Evolutionary conservation across 2,329 filamentous ascomycete species (phyloP).

Genomic region (Raffaelea albimanens): DNA sequence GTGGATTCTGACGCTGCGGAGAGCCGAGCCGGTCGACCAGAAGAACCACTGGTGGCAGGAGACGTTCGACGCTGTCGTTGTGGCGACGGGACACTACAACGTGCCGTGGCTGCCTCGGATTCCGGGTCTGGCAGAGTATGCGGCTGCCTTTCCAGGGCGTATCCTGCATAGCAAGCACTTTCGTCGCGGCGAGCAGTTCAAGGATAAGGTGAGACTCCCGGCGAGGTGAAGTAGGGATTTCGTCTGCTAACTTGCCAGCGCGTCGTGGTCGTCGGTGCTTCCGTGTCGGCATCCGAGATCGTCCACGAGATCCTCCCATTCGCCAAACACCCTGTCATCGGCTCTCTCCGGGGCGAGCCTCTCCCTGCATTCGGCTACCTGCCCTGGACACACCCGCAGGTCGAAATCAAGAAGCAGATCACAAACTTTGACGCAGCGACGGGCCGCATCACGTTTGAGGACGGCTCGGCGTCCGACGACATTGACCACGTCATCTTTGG

Average conservation of each 20-base stretch:
- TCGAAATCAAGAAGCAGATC: conserved; percentile 12
- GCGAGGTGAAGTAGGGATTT: too few relatives aligned
- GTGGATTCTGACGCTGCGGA: conserved; percentile 44
- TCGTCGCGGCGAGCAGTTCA: conserved; percentile 33
- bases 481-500: conserved; percentile 58
- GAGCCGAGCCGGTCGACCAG: conserved; percentile 11
- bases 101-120: conserved; percentile 42
- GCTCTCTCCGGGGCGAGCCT: conserved; percentile 11
- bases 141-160: conserved; percentile 30
- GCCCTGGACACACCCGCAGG: conserved; percentile 16
- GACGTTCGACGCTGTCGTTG: conserved; percentile 54
- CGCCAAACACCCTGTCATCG: conserved; percentile 14
- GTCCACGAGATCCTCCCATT: conserved; percentile 14
- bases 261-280: conserved; percentile 53
- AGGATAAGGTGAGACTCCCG: conserved; percentile 18
- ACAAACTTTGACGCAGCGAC: conserved; percentile 24
- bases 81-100: conserved; percentile 59
- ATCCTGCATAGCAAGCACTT: conserved; percentile 47
- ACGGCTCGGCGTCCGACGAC: conserved; percentile 39
- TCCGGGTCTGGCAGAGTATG: conserved; percentile 37
- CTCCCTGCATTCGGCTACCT: conserved; percentile 29
- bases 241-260: neutral
- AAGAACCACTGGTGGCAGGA: conserved; percentile 49
- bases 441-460: conserved; percentile 44
- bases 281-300: conserved; percentile 55